Base-by-base conservation (phyloP, 2,329 filamentous ascomycete species). In the Arthroderma sp. region DNA sequence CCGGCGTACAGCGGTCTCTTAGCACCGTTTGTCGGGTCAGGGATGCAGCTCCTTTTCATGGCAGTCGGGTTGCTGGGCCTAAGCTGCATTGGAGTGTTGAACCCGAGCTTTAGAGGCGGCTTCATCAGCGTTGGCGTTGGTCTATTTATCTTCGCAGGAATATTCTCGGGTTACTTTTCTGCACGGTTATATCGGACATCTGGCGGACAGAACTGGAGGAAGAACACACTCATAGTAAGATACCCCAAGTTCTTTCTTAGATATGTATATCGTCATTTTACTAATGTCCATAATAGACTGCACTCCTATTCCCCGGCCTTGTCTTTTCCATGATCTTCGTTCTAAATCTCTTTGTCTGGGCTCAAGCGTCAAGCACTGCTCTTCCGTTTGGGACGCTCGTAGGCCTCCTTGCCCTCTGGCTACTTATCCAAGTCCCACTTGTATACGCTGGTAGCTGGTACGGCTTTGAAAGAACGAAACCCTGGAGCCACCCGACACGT, bases 81-180 rank as follows among this genome's bases (percentile, higher is more conserved):
- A 25, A 87, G 86, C 66, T 87, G 86, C 58, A 71, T 93, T 33
- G 89, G 89, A 4, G 71, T 94, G 2, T 71, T 94, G 57, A 94
- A 94, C 66, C 89, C 89, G 1, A 90, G 86, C 69, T 93, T 90
- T 77, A 84, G 89, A n/a, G 89, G 89, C 59, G 88, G 89, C 0
- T 95, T 94, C 70, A 80, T 93, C 67, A 91, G 86, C 65, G 87
- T 93, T 41, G 88, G 86, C 5, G 78, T 91, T 25, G 88, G 87
- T 1, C 77, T 95, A 19, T 95, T 94, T 70, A 78, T 94, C 57
- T 85, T 93, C 64, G 88, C 88, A 1, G 88, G 89, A 8, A 68
- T 88, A 4, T 90, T 93, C 69, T 93, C 88, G 0, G 89, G 89
- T 9, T 95, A 94, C 73, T 93, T 90, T 72, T 93, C 88, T 1